Base-by-base conservation (phyloP, 2,329 filamentous ascomycete genomes). In the Allantophomopsis cytisporea region DNA sequence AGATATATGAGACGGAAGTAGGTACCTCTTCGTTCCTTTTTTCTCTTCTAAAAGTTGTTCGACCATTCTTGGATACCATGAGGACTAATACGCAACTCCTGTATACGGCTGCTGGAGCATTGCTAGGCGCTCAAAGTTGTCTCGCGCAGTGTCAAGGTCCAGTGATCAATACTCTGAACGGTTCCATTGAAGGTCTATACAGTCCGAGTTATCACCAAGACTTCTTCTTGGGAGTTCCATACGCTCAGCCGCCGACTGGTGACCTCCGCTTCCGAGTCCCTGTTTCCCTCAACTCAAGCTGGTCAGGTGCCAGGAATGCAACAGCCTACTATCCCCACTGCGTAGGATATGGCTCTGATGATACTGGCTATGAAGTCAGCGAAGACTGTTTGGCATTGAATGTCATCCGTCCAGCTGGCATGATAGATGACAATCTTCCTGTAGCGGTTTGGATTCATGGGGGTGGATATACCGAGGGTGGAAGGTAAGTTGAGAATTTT, bases 311-410 rank as follows among this genome's bases (percentile, higher is more conserved):
- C 14, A 14, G 21, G 16, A 18, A 38, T n/a, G 47, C 45, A n/a
- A 41, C 38, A 8, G 41, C 44, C 17, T 47, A 44, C 43, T 42
- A 38, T 28, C 32, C 32, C 35, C 28, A 41, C 28, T 49, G 44
- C 16, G 37, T 45, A 31, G 40, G 47, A 6, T 44, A 46, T 34
- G 43, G 46, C 8, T 36, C 39, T 14, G 45, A 47, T 35, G 23
- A 39, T 15, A 12, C 40, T 34, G 38, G 36, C 13, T 46, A 44
- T 31, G 32, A 3, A 21, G 31, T 31, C 12, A 41, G 34, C 5
- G 70, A 75, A 50, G 63, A 72, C 42, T 75, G 71, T 43, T 58
- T 75, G 8, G 70, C 66, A 36, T 54, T 74, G 42, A 73, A 73
- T 43, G 60, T 76, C 5, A 58, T 76, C n/a, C 61, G 69, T n/a